Evolutionary conservation across 2,329 filamentous ascomycete species (phyloP).

Genomic region (Fusarium virguliforme): DNA sequence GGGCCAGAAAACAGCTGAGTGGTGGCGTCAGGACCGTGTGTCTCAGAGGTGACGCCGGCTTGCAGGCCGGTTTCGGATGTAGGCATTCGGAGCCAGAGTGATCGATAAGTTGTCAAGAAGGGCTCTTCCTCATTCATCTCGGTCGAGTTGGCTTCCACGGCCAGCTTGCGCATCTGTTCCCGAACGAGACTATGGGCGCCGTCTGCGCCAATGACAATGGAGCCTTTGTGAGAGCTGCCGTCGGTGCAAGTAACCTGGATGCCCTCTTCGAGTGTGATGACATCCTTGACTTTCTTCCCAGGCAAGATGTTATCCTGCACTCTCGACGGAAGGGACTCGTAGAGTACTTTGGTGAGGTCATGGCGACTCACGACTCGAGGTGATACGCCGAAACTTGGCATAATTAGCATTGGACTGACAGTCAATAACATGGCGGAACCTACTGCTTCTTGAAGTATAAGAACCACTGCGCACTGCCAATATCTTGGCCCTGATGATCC

Average conservation of each 20-base stretch:
- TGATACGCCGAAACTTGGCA: conserved; percentile 47
- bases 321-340: conserved; percentile 49
- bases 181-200: conserved; percentile 41
- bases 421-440: background rate
- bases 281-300: conserved; percentile 42
- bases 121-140: conserved; percentile 51
- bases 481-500: conserved; percentile 49
- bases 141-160: conserved; percentile 34
- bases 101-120: conserved; percentile 54
- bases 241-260: conserved; percentile 41
- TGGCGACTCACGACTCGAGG: conserved; percentile 56
- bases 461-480: conserved; percentile 49
- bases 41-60: conserved; percentile 52
- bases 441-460: conserved; percentile 48
- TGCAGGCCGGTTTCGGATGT: conserved; percentile 21
- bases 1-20: conserved; percentile 44
- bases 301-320: conserved; percentile 47
- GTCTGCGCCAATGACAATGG: conserved; percentile 45
- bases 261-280: conserved; percentile 13
- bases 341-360: conserved; percentile 55
- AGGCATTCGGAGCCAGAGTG: conserved; percentile 56
- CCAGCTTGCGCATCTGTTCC: conserved; percentile 49
- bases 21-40: conserved; percentile 45
- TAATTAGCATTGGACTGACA: background rate
- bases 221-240: conserved; percentile 40